Evolutionary conservation across 805 yeast genomes (phyloP).

Genomic region (Candida maesae): DNA sequence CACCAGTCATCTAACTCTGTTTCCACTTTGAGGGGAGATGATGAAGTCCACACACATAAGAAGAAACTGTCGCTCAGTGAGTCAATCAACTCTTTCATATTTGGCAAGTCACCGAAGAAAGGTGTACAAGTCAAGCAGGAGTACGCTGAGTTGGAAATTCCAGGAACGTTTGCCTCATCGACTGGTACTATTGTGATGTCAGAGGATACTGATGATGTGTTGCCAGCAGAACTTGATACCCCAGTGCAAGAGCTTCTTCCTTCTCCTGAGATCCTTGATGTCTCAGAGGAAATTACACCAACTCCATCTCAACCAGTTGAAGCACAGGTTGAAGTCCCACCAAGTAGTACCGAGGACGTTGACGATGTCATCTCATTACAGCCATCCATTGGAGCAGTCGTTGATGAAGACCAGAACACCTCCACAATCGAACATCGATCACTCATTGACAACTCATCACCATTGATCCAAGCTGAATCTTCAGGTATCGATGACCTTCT

Average conservation of each 20-base stretch:
- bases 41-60: conserved; percentile 9
- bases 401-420: neutral
- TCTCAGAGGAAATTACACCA: neutral
- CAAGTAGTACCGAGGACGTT: too few relatives aligned
- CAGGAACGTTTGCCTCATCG: neutral
- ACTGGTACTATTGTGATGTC: neutral
- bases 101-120: conserved; percentile 9
- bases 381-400: conserved; percentile 10
- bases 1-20: conserved; percentile 20
- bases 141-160: neutral
- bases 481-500: conserved; percentile 7
- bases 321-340: neutral
- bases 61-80: conserved; percentile 22
- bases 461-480: conserved; percentile 2
- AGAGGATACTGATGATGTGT: neutral
- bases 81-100: conserved; percentile 19
- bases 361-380: conserved; percentile 10
- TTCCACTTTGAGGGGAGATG: conserved; percentile 15
- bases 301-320: neutral
- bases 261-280: neutral
- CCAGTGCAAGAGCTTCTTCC: neutral
- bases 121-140: conserved; percentile 3
- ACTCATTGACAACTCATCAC: conserved; percentile 11
- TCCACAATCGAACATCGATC: conserved; percentile 10
- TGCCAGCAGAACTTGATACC: neutral